Evolutionary conservation across 164 flowering plant species (phyloP).

Genomic region (Saururus chinensis): DNA sequence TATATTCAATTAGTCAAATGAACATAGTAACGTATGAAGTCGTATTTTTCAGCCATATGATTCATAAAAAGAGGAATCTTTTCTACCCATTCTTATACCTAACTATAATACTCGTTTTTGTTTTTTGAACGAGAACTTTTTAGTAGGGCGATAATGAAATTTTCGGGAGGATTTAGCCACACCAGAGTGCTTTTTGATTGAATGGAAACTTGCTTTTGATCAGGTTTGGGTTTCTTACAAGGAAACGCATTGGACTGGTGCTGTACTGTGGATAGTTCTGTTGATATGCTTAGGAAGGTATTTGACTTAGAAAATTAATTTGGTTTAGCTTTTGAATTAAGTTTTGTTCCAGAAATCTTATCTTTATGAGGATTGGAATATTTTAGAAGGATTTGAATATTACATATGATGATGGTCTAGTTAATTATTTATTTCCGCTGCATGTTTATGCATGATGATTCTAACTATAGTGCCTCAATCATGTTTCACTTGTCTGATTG

Average conservation of each 20-base stretch:
- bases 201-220: background rate
- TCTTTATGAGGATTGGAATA: background rate
- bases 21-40: too few species aligned
- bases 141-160: too few species aligned
- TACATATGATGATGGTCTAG: background rate
- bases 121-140: too few species aligned
- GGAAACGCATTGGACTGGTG: slow-evolving; percentile 49
- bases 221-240: slow-evolving; percentile 88
- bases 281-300: slow-evolving; percentile 77
- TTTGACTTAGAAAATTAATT: background rate
- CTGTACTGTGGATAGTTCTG: slow-evolving; percentile 50
- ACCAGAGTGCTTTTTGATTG: background rate
- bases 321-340: background rate
- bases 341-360: background rate
- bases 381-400: background rate
- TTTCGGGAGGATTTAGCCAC: too few species aligned
- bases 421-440: background rate
- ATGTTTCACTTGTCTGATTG: too few species aligned
- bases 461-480: too few species aligned
- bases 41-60: too few species aligned
- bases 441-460: background rate
- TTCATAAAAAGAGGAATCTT: too few species aligned
- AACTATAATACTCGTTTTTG: too few species aligned
- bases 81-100: too few species aligned
- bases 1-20: too few species aligned